These are phyloP conservation scores for Fagopyrum esculentum DNA, from an alignment of 148 eudicot genomes.

Conservation along the genomic window DNA sequence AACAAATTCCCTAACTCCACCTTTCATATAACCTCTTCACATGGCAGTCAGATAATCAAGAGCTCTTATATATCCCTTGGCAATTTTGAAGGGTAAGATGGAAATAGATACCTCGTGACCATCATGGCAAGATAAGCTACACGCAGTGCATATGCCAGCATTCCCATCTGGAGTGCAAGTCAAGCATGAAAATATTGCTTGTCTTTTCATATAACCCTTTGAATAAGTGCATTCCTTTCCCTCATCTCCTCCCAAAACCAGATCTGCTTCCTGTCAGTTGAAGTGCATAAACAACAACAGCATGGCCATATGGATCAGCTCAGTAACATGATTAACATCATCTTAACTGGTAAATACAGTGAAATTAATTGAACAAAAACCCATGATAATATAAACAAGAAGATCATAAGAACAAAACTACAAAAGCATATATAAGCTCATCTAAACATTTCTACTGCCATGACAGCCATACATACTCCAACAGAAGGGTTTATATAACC, in stretches of 20 bases:
- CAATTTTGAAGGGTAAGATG: background rate
- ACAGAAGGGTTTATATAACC: background rate
- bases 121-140: conserved; percentile 85
- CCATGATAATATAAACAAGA: background rate
- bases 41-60: background rate
- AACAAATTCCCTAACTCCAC: background rate
- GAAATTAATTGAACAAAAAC: background rate
- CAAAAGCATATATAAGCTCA: background rate
- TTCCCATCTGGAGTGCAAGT: conserved; percentile 98
- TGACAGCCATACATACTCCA: background rate
- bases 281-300: background rate
- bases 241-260: conserved; percentile 95
- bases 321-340: background rate
- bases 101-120: conserved; percentile 74
- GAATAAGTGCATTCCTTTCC: conserved; percentile 88
- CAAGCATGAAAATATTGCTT: conserved; percentile 95
- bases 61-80: background rate
- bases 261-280: conserved; percentile 72
- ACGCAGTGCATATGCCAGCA: conserved; percentile 96
- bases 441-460: background rate
- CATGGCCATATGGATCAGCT: background rate
- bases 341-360: background rate
- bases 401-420: background rate
- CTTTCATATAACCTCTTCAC: background rate
- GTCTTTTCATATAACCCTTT: conserved; percentile 93